Percentiles rank a stretch among this genome's conserved stretches.
phyloP scores from a whole-genome alignment of 1,284 basidiomycete species.

The Ustilago shanxiensis region DNA sequence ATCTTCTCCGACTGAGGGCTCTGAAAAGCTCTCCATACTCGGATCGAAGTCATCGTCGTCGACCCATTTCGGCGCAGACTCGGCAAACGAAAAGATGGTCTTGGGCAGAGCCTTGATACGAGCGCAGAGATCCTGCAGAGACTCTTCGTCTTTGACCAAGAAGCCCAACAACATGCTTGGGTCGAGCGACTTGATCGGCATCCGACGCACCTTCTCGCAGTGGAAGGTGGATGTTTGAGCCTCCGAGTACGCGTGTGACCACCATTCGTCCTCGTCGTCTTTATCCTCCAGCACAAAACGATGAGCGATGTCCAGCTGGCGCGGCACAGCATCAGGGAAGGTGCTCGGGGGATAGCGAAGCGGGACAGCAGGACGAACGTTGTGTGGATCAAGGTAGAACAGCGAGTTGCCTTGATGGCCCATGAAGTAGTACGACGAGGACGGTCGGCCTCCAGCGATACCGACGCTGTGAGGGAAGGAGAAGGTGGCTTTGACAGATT shows the following conservation, averaged over 20 bases:
- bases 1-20: slow-evolving; percentile 45
- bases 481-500: slow-evolving; percentile 89
- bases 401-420: slow-evolving; percentile 79
- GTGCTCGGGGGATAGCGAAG: slow-evolving; percentile 76
- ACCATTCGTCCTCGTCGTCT: slow-evolving; percentile 72
- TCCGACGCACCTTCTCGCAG: slow-evolving; percentile 91
- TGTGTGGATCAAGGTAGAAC: slow-evolving; percentile 96
- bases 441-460: slow-evolving; percentile 93
- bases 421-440: slow-evolving; percentile 97
- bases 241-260: slow-evolving; percentile 76
- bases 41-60: slow-evolving; percentile 83
- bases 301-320: slow-evolving; percentile 19
- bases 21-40: slow-evolving; percentile 72
- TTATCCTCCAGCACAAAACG: slow-evolving; percentile 22
- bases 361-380: slow-evolving; percentile 84
- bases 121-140: slow-evolving; percentile 84
- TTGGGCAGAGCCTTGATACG: slow-evolving; percentile 71
- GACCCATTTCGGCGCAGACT: slow-evolving; percentile 86
- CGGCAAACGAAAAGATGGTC: slow-evolving; percentile 71
- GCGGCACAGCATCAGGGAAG: slow-evolving; percentile 49
- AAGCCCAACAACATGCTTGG: slow-evolving; percentile 98
- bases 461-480: slow-evolving; percentile 95
- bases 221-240: slow-evolving; percentile 88
- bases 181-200: slow-evolving; percentile 89
- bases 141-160: slow-evolving; percentile 82